phyloP scores from a whole-genome alignment of 1,284 basidiomycete species.

The Xanthoconium separans region DNA sequence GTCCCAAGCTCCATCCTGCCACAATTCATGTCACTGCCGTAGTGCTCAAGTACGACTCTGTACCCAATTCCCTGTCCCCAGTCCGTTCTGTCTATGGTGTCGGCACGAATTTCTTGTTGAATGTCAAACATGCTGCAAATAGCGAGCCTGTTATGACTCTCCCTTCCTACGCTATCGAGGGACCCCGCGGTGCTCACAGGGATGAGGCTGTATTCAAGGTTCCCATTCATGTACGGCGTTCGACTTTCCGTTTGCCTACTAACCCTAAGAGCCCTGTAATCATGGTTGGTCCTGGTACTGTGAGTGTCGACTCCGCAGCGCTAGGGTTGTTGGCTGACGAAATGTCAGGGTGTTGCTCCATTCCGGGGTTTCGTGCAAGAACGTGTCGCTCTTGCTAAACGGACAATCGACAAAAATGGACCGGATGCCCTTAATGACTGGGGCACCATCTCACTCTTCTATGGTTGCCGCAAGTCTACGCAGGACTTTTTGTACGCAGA shows the following conservation, averaged over 20 bases:
- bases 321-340: background rate
- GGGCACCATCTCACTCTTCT: conserved; percentile 94
- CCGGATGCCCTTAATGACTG: conserved; percentile 90
- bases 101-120: conserved; percentile 90
- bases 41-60: conserved; percentile 86
- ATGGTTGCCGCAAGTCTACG: conserved; percentile 86
- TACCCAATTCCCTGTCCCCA: conserved; percentile 48
- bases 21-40: conserved; percentile 95
- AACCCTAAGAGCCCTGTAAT: conserved; percentile 98
- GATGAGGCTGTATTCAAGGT: conserved; percentile 73
- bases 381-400: conserved; percentile 91
- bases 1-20: conserved; percentile 87
- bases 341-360: conserved; percentile 81
- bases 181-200: conserved; percentile 85
- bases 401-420: conserved; percentile 92
- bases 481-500: conserved; percentile 94
- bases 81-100: conserved; percentile 80
- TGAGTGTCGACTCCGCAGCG: conserved; percentile 42
- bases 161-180: conserved; percentile 85
- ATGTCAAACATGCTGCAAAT: conserved; percentile 79
- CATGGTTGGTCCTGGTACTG: conserved; percentile 98
- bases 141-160: conserved; percentile 51
- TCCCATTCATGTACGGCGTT: conserved; percentile 92
- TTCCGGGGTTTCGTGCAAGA: conserved; percentile 99
- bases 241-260: conserved; percentile 95